These are phyloP conservation scores for Hemileia vastatrix DNA, from an alignment of 1,284 basidiomycete genomes.

Conservation along the genomic window DNA sequence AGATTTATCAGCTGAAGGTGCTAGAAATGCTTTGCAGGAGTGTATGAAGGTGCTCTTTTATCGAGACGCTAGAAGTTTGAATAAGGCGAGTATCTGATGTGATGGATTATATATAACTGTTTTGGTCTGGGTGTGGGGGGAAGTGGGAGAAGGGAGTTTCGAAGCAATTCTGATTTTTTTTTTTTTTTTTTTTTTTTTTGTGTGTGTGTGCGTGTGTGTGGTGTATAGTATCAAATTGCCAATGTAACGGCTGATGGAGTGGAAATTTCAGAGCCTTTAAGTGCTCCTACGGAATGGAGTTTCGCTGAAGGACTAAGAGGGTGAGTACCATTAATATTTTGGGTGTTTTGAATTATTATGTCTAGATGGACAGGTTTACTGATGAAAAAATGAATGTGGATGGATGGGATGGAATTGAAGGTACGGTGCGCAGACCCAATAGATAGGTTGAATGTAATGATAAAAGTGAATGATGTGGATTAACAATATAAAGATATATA, in stretches of 20 bases:
- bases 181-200: too few relatives aligned
- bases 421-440: too few relatives aligned
- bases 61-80: constrained; percentile 86
- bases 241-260: constrained; percentile 71
- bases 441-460: too few relatives aligned
- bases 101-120: not conserved
- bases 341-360: too few relatives aligned
- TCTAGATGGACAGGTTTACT: too few relatives aligned
- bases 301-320: constrained; percentile 88
- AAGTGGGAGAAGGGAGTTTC: not conserved
- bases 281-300: constrained; percentile 69
- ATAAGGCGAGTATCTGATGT: constrained; percentile 61
- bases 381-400: too few relatives aligned
- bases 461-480: too few relatives aligned
- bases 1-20: constrained; percentile 66
- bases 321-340: too few relatives aligned
- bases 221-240: constrained; percentile 78
- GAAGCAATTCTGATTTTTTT: too few relatives aligned
- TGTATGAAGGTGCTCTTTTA: constrained; percentile 95
- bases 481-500: too few relatives aligned
- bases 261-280: constrained; percentile 67
- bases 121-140: not conserved
- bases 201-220: too few relatives aligned
- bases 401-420: too few relatives aligned
- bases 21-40: constrained; percentile 66